Base-by-base conservation (phyloP, 768 basidiomycete species). In the Dictyophora rubrovolvata region DNA sequence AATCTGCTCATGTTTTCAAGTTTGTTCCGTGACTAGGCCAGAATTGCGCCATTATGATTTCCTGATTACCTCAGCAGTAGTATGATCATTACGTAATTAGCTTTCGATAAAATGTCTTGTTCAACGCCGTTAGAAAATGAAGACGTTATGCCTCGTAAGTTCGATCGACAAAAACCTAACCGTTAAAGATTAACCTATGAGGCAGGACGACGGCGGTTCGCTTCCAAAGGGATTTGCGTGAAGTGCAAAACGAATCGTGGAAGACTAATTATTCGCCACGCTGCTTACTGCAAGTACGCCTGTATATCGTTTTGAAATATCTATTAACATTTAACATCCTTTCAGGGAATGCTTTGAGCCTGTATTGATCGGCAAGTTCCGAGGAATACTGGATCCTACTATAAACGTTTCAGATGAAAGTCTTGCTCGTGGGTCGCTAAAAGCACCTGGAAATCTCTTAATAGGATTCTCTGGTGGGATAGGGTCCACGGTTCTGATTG, bases 281-380 rank as follows among this genome's bases (percentile, higher is more conserved):
- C 86, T 14, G 85, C 88, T 18, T 92, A 91, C 66, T 92, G 89
- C 87, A 88, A 83, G 89, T 89, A 65, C 65, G 77, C 63, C 60
- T 42, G 36, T 52, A 50, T 28, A 53, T 42, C n/a, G 11, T 12
- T 42, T 2, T 3, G 12, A 42, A 42, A 2, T 28, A 28, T 28
- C 28, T 7, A 46, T n/a, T 21, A 37, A 28, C 57, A 35, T 10
- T 58, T 49, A 53, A 52, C 28, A 21, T 36, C 54, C 56, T 62
- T 28, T 52, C 64, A 86, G 84, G 69, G 78, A 75, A 4, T 90
- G 88, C 65, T 89, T 91, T 69, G 73, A 77, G 42, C 79, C 82
- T 5, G 74, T 86, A 20, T 72, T 87, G 5, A 75, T 75, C 9
- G 70, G 75, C 60, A 87, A 85, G 64, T 88, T 90, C 67, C 79